Evolutionary conservation across 768 basidiomycete genomes (phyloP).

Genomic region (Gelatoporia subvermispora): DNA sequence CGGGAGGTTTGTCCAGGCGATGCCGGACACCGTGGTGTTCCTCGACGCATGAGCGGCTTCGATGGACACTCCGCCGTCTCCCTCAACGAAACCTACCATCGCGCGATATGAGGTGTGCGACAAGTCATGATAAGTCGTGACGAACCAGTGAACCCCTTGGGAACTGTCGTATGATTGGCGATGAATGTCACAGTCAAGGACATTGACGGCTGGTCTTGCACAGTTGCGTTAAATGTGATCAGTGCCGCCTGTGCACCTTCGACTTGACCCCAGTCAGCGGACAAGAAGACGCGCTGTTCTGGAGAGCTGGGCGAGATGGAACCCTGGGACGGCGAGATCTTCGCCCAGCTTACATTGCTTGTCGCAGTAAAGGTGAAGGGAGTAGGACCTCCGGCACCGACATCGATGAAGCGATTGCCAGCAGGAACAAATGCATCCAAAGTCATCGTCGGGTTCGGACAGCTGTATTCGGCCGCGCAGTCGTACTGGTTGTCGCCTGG

Average conservation of each 20-base stretch:
- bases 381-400: conserved; percentile 54
- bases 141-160: conserved; percentile 46
- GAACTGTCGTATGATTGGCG: conserved; percentile 30
- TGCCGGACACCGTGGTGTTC: conserved; percentile 43
- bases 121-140: neutral
- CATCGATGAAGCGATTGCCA: conserved; percentile 53
- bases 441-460: conserved; percentile 42
- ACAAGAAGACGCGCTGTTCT: conserved; percentile 50
- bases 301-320: conserved; percentile 41
- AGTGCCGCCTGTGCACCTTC: conserved; percentile 30
- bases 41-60: conserved; percentile 57
- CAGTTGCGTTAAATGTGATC: conserved; percentile 44
- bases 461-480: conserved; percentile 45
- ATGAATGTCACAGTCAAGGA: conserved; percentile 22
- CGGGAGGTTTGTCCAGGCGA: conserved; percentile 56
- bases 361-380: conserved; percentile 52
- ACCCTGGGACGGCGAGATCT: conserved; percentile 41
- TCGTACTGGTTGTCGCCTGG: conserved; percentile 64
- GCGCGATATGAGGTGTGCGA: neutral
- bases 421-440: conserved; percentile 56
- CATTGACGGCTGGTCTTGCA: conserved; percentile 33
- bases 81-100: conserved; percentile 52
- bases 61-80: conserved; percentile 59
- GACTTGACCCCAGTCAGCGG: conserved; percentile 54
- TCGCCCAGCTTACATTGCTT: conserved; percentile 49